These are phyloP conservation scores for Plasmodium falciparum DNA, from an alignment of 169 alveolate genomes.

Conservation along the genomic window DNA sequence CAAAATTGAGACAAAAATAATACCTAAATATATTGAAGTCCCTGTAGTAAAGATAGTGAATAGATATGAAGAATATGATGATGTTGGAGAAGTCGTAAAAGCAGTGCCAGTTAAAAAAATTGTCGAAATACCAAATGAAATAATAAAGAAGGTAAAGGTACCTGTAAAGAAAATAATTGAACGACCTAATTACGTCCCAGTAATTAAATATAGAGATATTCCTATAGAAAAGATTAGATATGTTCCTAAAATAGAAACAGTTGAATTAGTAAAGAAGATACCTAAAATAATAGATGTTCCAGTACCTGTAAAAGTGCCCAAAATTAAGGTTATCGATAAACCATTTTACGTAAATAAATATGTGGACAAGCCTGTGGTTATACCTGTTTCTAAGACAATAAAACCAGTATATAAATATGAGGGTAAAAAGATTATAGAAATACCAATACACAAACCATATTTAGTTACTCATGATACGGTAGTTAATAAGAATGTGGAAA, in stretches of 20 bases:
- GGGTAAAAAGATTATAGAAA: conserved; percentile 81
- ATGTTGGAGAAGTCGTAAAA: conserved; percentile 85
- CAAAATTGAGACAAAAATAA: conserved; percentile 83
- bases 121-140: conserved; percentile 85
- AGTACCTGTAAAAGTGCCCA: conserved; percentile 84
- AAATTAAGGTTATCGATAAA: conserved; percentile 81
- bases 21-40: conserved; percentile 86
- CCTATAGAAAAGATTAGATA: conserved; percentile 85
- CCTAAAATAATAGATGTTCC: conserved; percentile 86
- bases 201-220: conserved; percentile 84
- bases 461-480: conserved; percentile 85
- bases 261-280: conserved; percentile 80
- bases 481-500: conserved; percentile 29
- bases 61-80: conserved; percentile 83
- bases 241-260: conserved; percentile 84
- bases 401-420: conserved; percentile 83
- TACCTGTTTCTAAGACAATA: conserved; percentile 83
- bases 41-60: conserved; percentile 84
- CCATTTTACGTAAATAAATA: conserved; percentile 83
- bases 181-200: conserved; percentile 82
- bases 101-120: conserved; percentile 83
- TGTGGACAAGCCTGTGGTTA: conserved; percentile 85
- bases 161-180: conserved; percentile 85
- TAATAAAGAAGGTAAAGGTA: conserved; percentile 82
- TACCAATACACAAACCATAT: conserved; percentile 86